Conservation (phyloP, 805 yeast genomes). For the Candida golubevii region DNA sequence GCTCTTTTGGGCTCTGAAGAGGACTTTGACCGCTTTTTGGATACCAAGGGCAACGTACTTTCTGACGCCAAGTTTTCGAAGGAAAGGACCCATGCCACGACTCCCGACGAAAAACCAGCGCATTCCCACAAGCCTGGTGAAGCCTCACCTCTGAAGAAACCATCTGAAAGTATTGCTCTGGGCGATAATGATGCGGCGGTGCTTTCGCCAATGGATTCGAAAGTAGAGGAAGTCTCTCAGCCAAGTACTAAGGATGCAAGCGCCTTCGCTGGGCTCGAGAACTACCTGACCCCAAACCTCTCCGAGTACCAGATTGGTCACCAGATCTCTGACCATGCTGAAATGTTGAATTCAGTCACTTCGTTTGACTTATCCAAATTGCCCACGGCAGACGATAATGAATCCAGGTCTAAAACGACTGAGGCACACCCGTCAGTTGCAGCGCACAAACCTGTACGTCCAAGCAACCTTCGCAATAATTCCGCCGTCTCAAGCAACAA, state of each 20-base stretch:
- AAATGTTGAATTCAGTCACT: slow-evolving; percentile 32
- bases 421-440: slow-evolving; percentile 9
- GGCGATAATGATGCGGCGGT: slow-evolving; percentile 1
- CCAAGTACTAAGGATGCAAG: background rate
- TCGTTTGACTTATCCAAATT: slow-evolving; percentile 30
- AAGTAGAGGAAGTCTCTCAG: background rate
- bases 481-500: slow-evolving; percentile 10
- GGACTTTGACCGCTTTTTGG: slow-evolving; percentile 49
- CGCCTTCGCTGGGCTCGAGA: slow-evolving; percentile 7
- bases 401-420: slow-evolving; percentile 14
- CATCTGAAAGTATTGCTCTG: background rate
- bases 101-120: background rate
- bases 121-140: background rate
- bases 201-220: slow-evolving; percentile 3
- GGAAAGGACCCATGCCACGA: slow-evolving; percentile 1
- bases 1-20: slow-evolving; percentile 48
- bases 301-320: slow-evolving; percentile 42
- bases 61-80: slow-evolving; percentile 35
- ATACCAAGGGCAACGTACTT: slow-evolving; percentile 50
- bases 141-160: slow-evolving; percentile 1
- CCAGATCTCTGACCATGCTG: slow-evolving; percentile 34
- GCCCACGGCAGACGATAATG: slow-evolving; percentile 17
- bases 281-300: slow-evolving; percentile 41
- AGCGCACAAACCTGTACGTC: slow-evolving; percentile 2
- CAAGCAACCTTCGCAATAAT: slow-evolving; percentile 10